A percentile compares a stretch with the other conserved stretches of the same genome.
These are phyloP conservation scores for Chernovozyma aurita DNA, from an alignment of 1,139 yeast genomes.

Conservation along the genomic window DNA sequence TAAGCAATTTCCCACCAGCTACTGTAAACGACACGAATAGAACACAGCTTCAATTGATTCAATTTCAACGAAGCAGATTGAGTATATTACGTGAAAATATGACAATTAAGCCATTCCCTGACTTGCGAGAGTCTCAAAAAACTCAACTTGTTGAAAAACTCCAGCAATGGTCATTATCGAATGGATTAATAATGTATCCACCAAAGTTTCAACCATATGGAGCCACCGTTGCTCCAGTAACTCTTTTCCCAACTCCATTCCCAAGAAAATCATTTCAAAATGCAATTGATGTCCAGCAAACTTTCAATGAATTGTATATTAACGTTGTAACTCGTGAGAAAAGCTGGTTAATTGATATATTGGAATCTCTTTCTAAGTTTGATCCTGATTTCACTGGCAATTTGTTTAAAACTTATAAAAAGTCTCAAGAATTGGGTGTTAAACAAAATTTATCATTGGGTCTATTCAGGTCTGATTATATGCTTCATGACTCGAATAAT, in stretches of 20 bases:
- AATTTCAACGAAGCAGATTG: too few relatives aligned
- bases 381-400: conserved; percentile 82
- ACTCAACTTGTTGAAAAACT: conserved; percentile 36
- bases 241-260: conserved; percentile 87
- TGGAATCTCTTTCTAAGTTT: conserved; percentile 49
- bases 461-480: conserved; percentile 84
- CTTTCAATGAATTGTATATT: conserved; percentile 72
- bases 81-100: too few relatives aligned
- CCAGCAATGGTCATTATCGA: conserved; percentile 71
- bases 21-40: too few relatives aligned
- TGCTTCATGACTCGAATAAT: conserved; percentile 52
- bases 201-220: conserved; percentile 42
- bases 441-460: conserved; percentile 74
- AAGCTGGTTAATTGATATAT: conserved; percentile 58
- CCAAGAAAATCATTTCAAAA: conserved; percentile 61
- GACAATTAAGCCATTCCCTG: conserved; percentile 26
- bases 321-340: conserved; percentile 49
- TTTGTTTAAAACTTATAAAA: conserved; percentile 55
- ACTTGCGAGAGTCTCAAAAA: conserved; percentile 23
- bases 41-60: too few relatives aligned
- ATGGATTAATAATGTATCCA: conserved; percentile 79
- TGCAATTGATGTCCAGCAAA: conserved; percentile 64
- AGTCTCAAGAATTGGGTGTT: conserved; percentile 47
- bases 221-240: conserved; percentile 77
- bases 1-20: neutral